phyloP scores from a whole-genome alignment of 129 eudicot genomes.

The Helichrysum umbraculigerum region DNA sequence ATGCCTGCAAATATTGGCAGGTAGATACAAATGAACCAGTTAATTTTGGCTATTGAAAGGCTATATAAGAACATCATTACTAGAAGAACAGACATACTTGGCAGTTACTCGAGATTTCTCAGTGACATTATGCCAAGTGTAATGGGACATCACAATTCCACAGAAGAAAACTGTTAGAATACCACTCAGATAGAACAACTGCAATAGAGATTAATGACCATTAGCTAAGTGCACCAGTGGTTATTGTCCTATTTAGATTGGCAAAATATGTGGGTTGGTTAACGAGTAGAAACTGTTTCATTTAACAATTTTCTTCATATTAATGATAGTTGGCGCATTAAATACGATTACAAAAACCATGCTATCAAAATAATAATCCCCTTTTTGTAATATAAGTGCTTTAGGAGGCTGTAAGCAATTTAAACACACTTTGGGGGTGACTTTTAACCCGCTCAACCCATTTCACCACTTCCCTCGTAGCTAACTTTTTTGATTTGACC shows the following conservation, averaged over 20 bases:
- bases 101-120: slow-evolving; percentile 79
- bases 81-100: slow-evolving; percentile 47
- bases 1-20: slow-evolving; percentile 52
- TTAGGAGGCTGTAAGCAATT: background rate
- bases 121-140: slow-evolving; percentile 93
- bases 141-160: slow-evolving; percentile 95
- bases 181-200: slow-evolving; percentile 79
- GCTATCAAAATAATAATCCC: background rate
- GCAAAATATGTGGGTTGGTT: background rate
- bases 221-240: slow-evolving; percentile 19
- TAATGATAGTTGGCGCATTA: background rate
- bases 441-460: background rate
- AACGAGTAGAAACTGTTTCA: background rate
- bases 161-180: slow-evolving; percentile 90
- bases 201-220: slow-evolving; percentile 29
- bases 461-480: background rate
- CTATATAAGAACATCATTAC: background rate
- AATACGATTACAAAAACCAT: background rate
- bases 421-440: background rate
- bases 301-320: background rate
- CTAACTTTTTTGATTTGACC: background rate
- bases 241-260: slow-evolving; percentile 1
- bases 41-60: background rate
- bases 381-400: background rate
- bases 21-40: slow-evolving; percentile 8